phyloP scores from a whole-genome alignment of 176 grass and related monocot species.

The Aegilops bicornis region DNA sequence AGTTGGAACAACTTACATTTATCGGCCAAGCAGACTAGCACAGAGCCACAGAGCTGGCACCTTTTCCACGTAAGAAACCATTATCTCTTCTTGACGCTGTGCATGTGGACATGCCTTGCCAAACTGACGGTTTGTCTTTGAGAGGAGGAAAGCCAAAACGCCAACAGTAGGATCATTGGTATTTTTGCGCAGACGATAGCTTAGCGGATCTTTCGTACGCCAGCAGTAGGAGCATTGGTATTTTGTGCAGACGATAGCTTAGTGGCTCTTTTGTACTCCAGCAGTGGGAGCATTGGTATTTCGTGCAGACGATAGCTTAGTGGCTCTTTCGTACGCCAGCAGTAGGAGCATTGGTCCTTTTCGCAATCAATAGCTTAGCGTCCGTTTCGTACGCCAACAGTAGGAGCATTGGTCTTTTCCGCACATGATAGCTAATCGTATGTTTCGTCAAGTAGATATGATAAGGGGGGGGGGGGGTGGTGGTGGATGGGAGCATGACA shows the following conservation, averaged over 20 bases:
- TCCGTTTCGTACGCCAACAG: not conserved
- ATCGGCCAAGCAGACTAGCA: not conserved
- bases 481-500: no score
- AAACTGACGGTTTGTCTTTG: not conserved
- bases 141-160: not conserved
- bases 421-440: not conserved
- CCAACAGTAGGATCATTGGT: not conserved
- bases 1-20: not conserved
- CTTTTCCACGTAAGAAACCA: not conserved
- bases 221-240: not conserved
- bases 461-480: no score
- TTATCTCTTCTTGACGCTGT: not conserved
- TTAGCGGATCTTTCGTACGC: not conserved
- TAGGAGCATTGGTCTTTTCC: not conserved
- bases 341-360: not conserved
- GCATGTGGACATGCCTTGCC: not conserved
- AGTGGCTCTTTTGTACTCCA: no score
- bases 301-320: not conserved
- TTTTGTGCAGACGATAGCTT: not conserved
- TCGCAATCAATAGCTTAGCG: not conserved
- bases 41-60: not conserved
- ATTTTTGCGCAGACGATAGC: no score
- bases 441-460: no score
- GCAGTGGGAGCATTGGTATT: not conserved
- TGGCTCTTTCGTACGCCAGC: not conserved